phyloP scores from a whole-genome alignment of 495 filamentous ascomycete species.

The Penicillium manginii region DNA sequence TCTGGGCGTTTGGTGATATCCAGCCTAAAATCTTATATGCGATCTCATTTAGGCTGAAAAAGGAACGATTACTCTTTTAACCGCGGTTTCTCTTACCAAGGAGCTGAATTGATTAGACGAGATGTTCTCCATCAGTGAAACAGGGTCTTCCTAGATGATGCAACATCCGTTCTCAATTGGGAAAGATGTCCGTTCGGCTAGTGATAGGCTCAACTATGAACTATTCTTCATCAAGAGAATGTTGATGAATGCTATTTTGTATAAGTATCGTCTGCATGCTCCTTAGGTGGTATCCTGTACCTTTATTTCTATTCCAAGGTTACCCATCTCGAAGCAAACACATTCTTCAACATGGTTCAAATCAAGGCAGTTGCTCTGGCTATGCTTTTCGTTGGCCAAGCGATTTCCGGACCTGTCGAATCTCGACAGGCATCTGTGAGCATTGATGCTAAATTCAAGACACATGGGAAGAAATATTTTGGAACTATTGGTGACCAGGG shows the following conservation, averaged over 20 bases:
- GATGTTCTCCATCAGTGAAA: conserved; percentile 6
- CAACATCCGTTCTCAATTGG: conserved; percentile 5
- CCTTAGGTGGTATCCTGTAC: neutral
- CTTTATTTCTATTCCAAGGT: neutral
- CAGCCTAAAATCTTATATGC: conserved; percentile 4
- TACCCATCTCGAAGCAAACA: neutral
- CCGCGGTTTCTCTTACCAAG: neutral
- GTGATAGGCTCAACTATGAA: neutral
- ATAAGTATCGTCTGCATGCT: neutral
- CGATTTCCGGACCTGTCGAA: conserved; percentile 1
- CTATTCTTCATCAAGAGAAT: neutral
- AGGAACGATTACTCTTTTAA: neutral
- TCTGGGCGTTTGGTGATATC: neutral
- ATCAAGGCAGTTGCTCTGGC: conserved; percentile 17
- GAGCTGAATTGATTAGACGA: conserved; percentile 4
- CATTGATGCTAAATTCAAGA: conserved; percentile 26
- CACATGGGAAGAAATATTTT: conserved; percentile 30
- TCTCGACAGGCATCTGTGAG: conserved; percentile 25
- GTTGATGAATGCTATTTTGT: neutral
- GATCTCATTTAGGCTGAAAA: conserved; percentile 12
- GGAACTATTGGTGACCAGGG: conserved; percentile 32
- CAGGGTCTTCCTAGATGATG: neutral
- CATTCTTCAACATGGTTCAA: conserved; percentile 12
- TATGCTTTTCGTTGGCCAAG: conserved; percentile 18
- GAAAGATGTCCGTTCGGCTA: conserved; percentile 7